phyloP scores from a whole-genome alignment of 768 basidiomycete genomes.

The Lentinula raphanica region DNA sequence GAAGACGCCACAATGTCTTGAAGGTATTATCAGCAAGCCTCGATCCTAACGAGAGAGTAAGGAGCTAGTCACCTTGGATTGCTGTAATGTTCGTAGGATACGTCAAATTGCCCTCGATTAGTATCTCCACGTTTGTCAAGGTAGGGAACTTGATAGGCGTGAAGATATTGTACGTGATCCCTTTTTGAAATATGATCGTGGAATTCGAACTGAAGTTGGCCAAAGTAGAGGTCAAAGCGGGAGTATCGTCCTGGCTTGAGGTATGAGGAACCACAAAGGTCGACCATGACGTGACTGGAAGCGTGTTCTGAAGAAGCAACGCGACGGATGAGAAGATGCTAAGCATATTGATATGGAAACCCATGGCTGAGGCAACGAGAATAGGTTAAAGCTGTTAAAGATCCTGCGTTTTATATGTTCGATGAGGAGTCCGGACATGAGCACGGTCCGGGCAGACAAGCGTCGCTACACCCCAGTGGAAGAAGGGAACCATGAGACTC shows the following conservation, averaged over 20 bases:
- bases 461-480: too few relatives aligned
- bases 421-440: not conserved
- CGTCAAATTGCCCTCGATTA: slow-evolving; percentile 52
- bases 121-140: slow-evolving; percentile 52
- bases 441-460: not conserved
- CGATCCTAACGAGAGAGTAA: not conserved
- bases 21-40: not conserved
- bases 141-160: slow-evolving; percentile 52
- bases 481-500: not conserved
- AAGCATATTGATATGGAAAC: not conserved
- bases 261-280: slow-evolving; percentile 49
- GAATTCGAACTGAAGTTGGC: slow-evolving; percentile 27
- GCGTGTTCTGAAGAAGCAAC: not conserved
- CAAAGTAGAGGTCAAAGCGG: slow-evolving; percentile 39
- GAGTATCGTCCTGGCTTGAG: slow-evolving; percentile 46
- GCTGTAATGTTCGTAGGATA: slow-evolving; percentile 48
- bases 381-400: too few relatives aligned
- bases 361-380: not conserved
- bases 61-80: slow-evolving; percentile 36
- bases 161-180: slow-evolving; percentile 56
- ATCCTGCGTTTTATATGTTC: too few relatives aligned
- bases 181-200: slow-evolving; percentile 53
- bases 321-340: not conserved
- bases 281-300: slow-evolving; percentile 27
- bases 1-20: slow-evolving; percentile 40